phyloP scores from a whole-genome alignment of 441 rosid species.

The Geranium incanum region DNA sequence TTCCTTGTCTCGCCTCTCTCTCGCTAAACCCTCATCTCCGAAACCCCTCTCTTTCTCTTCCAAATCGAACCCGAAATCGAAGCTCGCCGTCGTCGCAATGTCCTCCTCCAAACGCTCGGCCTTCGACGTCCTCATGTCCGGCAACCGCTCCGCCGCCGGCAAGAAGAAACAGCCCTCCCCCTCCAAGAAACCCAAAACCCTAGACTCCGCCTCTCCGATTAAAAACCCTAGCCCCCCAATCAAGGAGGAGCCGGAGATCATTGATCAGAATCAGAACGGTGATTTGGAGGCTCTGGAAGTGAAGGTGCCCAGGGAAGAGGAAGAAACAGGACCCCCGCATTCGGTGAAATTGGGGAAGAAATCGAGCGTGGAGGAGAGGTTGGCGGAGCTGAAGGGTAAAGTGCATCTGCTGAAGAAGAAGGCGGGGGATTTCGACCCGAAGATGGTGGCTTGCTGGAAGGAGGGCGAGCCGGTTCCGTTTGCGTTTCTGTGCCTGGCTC shows the following conservation, averaged over 20 bases:
- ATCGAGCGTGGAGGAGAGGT: slow-evolving; percentile 29
- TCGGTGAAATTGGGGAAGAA: slow-evolving; percentile 25
- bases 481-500: slow-evolving; percentile 53
- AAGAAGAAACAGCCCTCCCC: slow-evolving; percentile 39
- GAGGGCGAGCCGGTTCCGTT: slow-evolving; percentile 80
- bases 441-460: slow-evolving; percentile 51
- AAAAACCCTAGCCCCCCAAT: slow-evolving; percentile 26
- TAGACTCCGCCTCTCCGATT: slow-evolving; percentile 11
- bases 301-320: slow-evolving; percentile 14
- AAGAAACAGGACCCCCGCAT: slow-evolving; percentile 11
- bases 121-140: slow-evolving; percentile 79
- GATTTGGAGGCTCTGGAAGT: slow-evolving; percentile 21
- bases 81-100: slow-evolving; percentile 30
- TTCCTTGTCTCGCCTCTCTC: slow-evolving; percentile 18
- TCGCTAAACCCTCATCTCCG: slow-evolving; percentile 11
- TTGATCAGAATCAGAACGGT: slow-evolving; percentile 10
- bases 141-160: slow-evolving; percentile 57
- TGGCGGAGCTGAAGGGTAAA: slow-evolving; percentile 46
- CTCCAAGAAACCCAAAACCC: slow-evolving; percentile 51
- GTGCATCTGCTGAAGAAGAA: slow-evolving; percentile 53
- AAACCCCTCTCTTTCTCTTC: slow-evolving; percentile 6
- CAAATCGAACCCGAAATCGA: slow-evolving; percentile 13
- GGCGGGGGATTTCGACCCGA: slow-evolving; percentile 52
- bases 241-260: background rate
- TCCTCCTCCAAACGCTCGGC: slow-evolving; percentile 62